Conservation (phyloP, 2,329 filamentous ascomycete species). For the Microdochium nivale region DNA sequence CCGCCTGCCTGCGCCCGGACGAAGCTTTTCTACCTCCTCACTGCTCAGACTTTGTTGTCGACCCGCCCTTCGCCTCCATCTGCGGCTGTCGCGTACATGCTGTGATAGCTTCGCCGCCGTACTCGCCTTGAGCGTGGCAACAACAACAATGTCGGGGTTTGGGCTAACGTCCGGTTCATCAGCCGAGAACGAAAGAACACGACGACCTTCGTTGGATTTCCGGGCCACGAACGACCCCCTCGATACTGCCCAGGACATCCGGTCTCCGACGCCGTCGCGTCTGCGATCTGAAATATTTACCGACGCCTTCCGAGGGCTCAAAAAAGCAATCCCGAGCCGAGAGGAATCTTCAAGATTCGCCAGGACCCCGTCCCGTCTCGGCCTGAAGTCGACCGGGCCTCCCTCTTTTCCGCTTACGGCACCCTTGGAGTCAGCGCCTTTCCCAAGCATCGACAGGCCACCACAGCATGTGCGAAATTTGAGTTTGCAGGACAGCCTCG, state of each 20-base stretch:
- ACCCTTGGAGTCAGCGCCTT: slow-evolving; percentile 14
- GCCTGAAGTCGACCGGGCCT: slow-evolving; percentile 20
- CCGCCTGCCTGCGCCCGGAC: too few species aligned
- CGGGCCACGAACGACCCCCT: slow-evolving; percentile 19
- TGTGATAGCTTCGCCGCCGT: not conserved
- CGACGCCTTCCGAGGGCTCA: slow-evolving; percentile 43
- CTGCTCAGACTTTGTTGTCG: not conserved
- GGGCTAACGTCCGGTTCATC: slow-evolving; percentile 17
- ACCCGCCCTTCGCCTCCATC: not conserved
- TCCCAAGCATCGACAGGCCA: slow-evolving; percentile 8
- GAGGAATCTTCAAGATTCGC: slow-evolving; percentile 34
- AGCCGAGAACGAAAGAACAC: slow-evolving; percentile 8
- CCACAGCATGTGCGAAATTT: slow-evolving; percentile 43
- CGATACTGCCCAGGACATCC: slow-evolving; percentile 5
- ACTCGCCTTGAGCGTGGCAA: slow-evolving; percentile 2
- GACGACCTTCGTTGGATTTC: not conserved
- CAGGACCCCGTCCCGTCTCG: slow-evolving; percentile 34
- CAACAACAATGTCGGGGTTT: slow-evolving; percentile 14
- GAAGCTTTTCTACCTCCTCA: not conserved
- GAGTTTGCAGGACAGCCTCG: slow-evolving; percentile 47
- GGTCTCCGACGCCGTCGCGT: slow-evolving; percentile 20
- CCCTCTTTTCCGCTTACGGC: slow-evolving; percentile 7
- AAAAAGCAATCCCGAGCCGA: slow-evolving; percentile 33
- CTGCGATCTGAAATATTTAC: slow-evolving; percentile 39
- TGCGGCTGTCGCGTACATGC: not conserved